Base-by-base conservation (phyloP, 2,329 filamentous ascomycete species). In the Talaromyces sp. region DNA sequence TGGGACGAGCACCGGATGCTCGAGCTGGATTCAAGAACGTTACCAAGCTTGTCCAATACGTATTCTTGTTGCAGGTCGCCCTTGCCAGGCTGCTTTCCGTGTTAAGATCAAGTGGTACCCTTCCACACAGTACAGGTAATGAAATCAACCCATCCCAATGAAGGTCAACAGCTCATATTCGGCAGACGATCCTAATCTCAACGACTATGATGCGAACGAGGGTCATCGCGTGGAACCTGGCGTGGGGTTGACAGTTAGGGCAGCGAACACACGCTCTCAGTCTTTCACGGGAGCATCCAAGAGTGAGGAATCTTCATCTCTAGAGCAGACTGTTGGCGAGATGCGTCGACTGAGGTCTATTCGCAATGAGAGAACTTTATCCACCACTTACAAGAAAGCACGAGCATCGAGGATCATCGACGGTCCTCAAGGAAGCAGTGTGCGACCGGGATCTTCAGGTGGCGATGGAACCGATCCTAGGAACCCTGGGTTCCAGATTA, bases 271-370 rank as follows among this genome's bases (percentile, higher is more conserved):
- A 19, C 85, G 91, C 63, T 93, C 92, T 19, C 91, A 89, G 71
- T 92, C 90, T 2, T 90, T 89, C 74, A 86, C 86, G 52, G 89
- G 87, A 27, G 85, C 86, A 68, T 78, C 83, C 65, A 81, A 79
- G 63, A 87, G 89, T 60, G 82, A 81, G 66, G 84, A 85, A 66
- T 86, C 89, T 72, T 86, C 89, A 72, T 92, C 90, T 60, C 95
- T 98, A 75, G 94, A 98, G 80, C 96, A 93, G 79, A 97, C 94
- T 56, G 89, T 99, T 70, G 96, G 95, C 70, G 95, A 99, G 78
- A 95, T 99, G 74, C 89, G 93, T 72, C 87, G 95, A 68, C 80
- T 99, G 66, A 89, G 94, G 69, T 98, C 95, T 67, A 98, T 94
- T 24, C 89, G 95, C 35, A 89, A 98, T 74, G 94, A 99, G 73